Conservation (phyloP, 2,329 filamentous ascomycete genomes). For the Samsoniella hepiali region DNA sequence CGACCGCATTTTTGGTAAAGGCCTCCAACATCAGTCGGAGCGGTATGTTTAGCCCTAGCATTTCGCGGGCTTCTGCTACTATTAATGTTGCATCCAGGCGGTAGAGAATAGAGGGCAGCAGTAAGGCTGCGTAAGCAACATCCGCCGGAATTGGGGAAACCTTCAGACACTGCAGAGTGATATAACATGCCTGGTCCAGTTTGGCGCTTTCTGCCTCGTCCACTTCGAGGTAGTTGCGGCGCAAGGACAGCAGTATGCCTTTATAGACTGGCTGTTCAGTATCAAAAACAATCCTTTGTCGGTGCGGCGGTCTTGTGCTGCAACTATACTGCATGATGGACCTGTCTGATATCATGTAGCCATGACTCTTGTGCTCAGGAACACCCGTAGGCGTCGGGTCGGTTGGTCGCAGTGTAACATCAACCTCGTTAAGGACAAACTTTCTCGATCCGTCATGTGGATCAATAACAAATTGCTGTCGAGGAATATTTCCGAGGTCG, state of each 20-base stretch:
- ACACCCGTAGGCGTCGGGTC: conserved; percentile 62
- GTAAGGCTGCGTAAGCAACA: conserved; percentile 69
- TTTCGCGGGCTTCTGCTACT: conserved; percentile 67
- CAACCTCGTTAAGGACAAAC: conserved; percentile 52
- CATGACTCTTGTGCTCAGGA: conserved; percentile 44
- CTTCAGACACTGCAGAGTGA: conserved; percentile 73
- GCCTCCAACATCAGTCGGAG: conserved; percentile 78
- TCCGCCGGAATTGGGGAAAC: conserved; percentile 73
- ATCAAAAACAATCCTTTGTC: conserved; percentile 50
- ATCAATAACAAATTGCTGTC: conserved; percentile 55
- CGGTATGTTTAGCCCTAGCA: conserved; percentile 61
- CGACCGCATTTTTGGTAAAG: conserved; percentile 88
- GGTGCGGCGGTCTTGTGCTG: conserved; percentile 65
- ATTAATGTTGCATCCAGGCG: conserved; percentile 80
- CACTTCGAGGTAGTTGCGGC: conserved; percentile 79
- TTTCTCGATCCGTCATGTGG: conserved; percentile 62
- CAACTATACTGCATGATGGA: conserved; percentile 82
- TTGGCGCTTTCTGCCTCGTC: conserved; percentile 37
- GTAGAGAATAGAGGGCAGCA: conserved; percentile 80
- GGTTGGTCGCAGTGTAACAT: conserved; percentile 56
- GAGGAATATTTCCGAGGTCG: not conserved
- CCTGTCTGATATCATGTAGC: conserved; percentile 39
- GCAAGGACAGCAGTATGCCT: conserved; percentile 68
- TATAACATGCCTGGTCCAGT: conserved; percentile 46
- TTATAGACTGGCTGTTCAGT: conserved; percentile 77